phyloP scores from a whole-genome alignment of 1,284 basidiomycete species.

The Trametes pubescens region DNA sequence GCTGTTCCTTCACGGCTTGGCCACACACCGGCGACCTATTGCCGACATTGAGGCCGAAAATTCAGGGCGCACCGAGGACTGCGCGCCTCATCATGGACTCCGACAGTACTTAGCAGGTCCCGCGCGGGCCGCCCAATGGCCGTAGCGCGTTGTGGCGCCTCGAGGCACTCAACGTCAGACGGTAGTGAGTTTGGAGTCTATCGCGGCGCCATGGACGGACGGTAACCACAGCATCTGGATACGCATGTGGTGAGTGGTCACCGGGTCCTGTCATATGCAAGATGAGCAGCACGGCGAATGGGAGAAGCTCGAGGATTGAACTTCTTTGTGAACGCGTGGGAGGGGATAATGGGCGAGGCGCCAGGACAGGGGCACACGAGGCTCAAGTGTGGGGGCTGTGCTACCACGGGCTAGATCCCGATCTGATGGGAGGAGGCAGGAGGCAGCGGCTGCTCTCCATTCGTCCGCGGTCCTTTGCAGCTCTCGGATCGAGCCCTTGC shows the following conservation, averaged over 20 bases:
- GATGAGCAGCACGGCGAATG: background rate
- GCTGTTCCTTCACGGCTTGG: background rate
- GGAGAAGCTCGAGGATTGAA: background rate
- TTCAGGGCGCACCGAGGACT: background rate
- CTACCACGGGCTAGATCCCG: background rate
- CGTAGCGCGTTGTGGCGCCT: background rate
- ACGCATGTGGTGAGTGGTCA: background rate
- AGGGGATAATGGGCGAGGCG: background rate
- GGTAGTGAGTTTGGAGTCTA: background rate
- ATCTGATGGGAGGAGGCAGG: background rate
- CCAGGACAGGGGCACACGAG: background rate
- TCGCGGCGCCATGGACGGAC: background rate
- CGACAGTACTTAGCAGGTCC: background rate
- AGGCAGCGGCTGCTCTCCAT: background rate
- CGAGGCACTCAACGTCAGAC: background rate
- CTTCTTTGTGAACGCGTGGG: background rate
- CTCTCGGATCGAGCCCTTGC: background rate
- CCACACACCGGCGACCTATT: background rate
- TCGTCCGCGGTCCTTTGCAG: background rate
- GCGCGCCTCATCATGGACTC: background rate
- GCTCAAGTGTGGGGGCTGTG: background rate
- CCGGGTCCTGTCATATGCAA: background rate
- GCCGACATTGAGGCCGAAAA: background rate
- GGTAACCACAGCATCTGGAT: background rate
- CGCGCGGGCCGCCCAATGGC: background rate